phyloP scores from a whole-genome alignment of 176 grass and related monocot species.

The Oryza coarctata region DNA sequence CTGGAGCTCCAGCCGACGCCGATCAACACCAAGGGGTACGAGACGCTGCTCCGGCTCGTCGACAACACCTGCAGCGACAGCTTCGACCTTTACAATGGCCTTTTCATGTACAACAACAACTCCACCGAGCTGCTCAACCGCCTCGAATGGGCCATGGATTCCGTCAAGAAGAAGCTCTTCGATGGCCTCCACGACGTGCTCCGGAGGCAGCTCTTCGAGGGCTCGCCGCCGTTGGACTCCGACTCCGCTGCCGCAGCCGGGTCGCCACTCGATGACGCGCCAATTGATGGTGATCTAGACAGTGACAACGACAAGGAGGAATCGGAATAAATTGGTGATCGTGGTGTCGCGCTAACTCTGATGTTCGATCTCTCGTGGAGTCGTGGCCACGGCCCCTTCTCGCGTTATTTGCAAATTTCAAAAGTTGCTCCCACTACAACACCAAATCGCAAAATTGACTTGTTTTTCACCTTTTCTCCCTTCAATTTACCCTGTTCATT shows the following conservation, averaged over 20 bases:
- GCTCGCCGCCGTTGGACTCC: conserved; percentile 43
- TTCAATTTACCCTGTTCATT: not conserved
- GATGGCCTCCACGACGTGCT: conserved; percentile 62
- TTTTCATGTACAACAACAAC: conserved; percentile 95
- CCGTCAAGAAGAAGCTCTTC: conserved; percentile 65
- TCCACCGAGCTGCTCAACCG: conserved; percentile 72
- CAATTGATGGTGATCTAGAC: not conserved
- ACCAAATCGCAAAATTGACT: not conserved
- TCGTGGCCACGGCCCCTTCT: not conserved
- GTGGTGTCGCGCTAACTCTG: not conserved
- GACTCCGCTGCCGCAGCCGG: not conserved
- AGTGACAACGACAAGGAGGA: not conserved
- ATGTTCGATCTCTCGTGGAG: not conserved
- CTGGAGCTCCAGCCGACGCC: conserved; percentile 43
- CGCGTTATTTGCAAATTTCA: not conserved
- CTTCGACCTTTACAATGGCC: conserved; percentile 87
- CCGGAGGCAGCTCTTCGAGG: conserved; percentile 62
- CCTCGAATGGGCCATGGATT: conserved; percentile 49
- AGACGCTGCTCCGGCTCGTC: conserved; percentile 69
- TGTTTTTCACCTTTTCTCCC: not conserved
- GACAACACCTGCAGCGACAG: conserved; percentile 92
- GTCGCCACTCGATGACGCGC: not conserved
- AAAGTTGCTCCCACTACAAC: not conserved
- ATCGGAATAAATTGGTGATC: not conserved
- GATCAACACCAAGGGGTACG: conserved; percentile 58